Conservation (phyloP, 1,284 basidiomycete genomes). For the Coriolopsis trogii region DNA sequence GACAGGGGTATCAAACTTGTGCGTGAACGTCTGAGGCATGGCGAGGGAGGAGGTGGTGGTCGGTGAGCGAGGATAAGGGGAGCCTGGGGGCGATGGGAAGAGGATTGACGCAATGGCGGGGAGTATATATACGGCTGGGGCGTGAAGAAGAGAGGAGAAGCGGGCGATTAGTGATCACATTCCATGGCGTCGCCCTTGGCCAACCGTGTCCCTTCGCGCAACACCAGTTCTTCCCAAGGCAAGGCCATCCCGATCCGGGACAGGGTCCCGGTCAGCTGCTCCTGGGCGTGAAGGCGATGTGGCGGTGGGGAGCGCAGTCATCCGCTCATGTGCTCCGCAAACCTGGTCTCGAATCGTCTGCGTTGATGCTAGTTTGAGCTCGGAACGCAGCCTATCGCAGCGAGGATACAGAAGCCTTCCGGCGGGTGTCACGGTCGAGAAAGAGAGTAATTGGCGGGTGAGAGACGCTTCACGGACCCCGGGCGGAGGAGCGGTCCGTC, state of each 20-base stretch:
- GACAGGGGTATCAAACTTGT: constrained; percentile 66
- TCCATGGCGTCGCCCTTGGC: constrained; percentile 12
- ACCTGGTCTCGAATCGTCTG: constrained; percentile 7
- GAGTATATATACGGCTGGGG: constrained; percentile 17
- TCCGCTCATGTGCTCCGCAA: constrained; percentile 19
- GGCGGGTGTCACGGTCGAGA: no score
- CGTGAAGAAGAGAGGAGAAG: background rate
- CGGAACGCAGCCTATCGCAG: background rate
- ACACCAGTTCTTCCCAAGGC: constrained; percentile 12
- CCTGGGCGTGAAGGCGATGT: constrained; percentile 15
- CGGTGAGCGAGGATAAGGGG: background rate
- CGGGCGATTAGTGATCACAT: constrained; percentile 20
- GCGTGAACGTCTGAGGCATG: constrained; percentile 43
- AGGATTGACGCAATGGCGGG: background rate
- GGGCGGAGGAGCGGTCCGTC: background rate
- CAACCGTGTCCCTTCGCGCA: background rate
- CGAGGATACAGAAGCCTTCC: background rate
- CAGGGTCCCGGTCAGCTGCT: constrained; percentile 15
- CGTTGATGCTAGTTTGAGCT: constrained; percentile 4
- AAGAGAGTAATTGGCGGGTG: no score
- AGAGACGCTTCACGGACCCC: background rate
- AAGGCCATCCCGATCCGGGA: constrained; percentile 18
- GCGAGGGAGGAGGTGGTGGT: constrained; percentile 24
- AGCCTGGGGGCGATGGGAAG: background rate
- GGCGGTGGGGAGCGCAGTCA: constrained; percentile 7